Evolutionary conservation across 106 monocot genomes (phyloP).

Genomic region (Acorus gramineus): DNA sequence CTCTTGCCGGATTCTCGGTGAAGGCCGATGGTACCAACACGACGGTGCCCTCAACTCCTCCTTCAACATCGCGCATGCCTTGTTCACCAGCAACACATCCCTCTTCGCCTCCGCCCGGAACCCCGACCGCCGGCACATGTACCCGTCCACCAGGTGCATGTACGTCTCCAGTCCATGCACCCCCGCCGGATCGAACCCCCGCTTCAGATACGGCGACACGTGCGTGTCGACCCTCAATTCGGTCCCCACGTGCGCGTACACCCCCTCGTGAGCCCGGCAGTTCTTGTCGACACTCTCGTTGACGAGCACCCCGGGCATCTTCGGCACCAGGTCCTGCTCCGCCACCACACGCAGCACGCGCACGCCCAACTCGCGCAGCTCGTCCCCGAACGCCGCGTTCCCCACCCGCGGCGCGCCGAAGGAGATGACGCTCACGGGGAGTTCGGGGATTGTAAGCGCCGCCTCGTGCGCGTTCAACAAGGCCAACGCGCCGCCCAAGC

Average conservation of each 20-base stretch:
- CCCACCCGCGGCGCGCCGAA: slow-evolving; percentile 71
- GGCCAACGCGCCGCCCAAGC: slow-evolving; percentile 69
- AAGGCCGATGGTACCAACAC: slow-evolving; percentile 25
- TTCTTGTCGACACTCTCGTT: slow-evolving; percentile 31
- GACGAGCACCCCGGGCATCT: slow-evolving; percentile 49
- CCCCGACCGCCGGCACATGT: slow-evolving; percentile 10
- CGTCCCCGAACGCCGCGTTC: slow-evolving; percentile 35
- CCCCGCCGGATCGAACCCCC: slow-evolving; percentile 22
- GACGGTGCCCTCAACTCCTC: slow-evolving; percentile 40
- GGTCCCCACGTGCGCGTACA: slow-evolving; percentile 42
- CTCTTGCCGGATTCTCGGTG: no score
- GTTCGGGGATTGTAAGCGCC: slow-evolving; percentile 15
- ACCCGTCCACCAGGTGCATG: slow-evolving; percentile 57
- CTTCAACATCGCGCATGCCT: slow-evolving; percentile 35
- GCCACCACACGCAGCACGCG: slow-evolving; percentile 39
- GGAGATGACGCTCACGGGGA: slow-evolving; percentile 40
- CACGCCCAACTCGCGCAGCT: slow-evolving; percentile 23
- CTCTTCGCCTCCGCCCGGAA: slow-evolving; percentile 32
- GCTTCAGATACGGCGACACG: slow-evolving; percentile 47
- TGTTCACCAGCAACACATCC: slow-evolving; percentile 67
- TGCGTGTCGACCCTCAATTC: slow-evolving; percentile 30
- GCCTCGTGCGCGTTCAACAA: slow-evolving; percentile 57
- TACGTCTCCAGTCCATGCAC: slow-evolving; percentile 65
- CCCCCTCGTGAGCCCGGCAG: slow-evolving; percentile 27
- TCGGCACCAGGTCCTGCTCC: slow-evolving; percentile 61